phyloP scores from a whole-genome alignment of 129 eudicot genomes.

The Smallanthus sonchifolius region DNA sequence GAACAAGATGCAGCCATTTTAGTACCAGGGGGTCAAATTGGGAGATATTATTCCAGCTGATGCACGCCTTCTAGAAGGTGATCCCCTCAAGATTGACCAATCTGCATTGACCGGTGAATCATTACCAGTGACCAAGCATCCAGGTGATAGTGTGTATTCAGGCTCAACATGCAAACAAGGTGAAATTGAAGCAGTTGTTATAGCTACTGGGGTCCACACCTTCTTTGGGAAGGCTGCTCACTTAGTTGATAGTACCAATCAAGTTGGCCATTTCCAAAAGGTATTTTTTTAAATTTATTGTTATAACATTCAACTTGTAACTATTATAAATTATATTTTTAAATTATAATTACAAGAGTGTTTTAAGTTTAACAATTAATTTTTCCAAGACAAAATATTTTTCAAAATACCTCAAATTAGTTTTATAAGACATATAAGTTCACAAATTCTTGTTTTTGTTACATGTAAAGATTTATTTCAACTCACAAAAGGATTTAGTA shows the following conservation, averaged over 20 bases:
- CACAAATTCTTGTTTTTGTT: background rate
- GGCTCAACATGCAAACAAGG: conserved; percentile 97
- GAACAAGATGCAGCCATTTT: conserved; percentile 80
- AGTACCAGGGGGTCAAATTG: conserved; percentile 83
- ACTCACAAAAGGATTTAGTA: background rate
- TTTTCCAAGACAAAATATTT: too few relatives aligned
- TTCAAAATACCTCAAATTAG: background rate
- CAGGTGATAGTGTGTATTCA: conserved; percentile 71
- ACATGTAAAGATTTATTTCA: background rate
- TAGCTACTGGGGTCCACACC: conserved; percentile 88
- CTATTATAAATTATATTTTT: background rate
- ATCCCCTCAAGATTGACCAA: conserved; percentile 80
- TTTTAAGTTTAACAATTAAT: background rate
- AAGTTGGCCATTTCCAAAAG: conserved; percentile 92
- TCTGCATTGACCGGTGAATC: conserved; percentile 91
- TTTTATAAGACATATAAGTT: background rate
- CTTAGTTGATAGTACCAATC: conserved; percentile 82
- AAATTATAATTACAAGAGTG: background rate
- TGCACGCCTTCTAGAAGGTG: conserved; percentile 90
- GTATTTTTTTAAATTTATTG: conserved; percentile 17
- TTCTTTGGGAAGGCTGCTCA: conserved; percentile 97
- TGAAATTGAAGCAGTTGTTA: conserved; percentile 86
- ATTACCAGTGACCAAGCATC: conserved; percentile 70
- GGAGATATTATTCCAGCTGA: conserved; percentile 92
- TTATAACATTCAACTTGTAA: background rate